Conservation (phyloP, 345 rosid genomes). For the Raphanus sativus region DNA sequence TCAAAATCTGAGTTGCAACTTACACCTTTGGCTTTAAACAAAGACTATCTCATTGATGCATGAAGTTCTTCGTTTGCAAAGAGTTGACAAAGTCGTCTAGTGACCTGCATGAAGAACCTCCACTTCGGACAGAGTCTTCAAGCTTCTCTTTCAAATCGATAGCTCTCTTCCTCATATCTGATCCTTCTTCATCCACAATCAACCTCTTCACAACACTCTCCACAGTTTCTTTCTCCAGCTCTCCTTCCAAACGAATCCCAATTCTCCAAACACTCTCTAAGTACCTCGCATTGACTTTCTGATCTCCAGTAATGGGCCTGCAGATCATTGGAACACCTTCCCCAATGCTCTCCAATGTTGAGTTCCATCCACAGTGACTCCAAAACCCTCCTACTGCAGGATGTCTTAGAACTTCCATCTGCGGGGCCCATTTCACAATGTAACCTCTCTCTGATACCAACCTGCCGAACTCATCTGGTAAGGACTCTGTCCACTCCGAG, state of each 20-base stretch:
- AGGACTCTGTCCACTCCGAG: constrained; percentile 35
- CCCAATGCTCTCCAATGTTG: constrained; percentile 46
- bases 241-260: constrained; percentile 44
- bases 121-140: constrained; percentile 8
- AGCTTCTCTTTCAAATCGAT: constrained; percentile 34
- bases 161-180: constrained; percentile 40
- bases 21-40: neutral
- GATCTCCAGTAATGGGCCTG: constrained; percentile 45
- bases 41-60: neutral
- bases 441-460: constrained; percentile 39
- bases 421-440: constrained; percentile 58
- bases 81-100: constrained; percentile 15
- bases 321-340: constrained; percentile 58
- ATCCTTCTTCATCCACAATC: constrained; percentile 39
- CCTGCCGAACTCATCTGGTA: constrained; percentile 35
- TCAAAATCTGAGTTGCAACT: neutral
- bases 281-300: constrained; percentile 46
- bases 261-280: constrained; percentile 42
- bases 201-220: constrained; percentile 35
- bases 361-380: constrained; percentile 62
- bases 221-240: constrained; percentile 37
- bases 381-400: constrained; percentile 50
- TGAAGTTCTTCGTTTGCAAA: constrained; percentile 2
- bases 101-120: constrained; percentile 37
- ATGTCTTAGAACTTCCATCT: constrained; percentile 49